A percentile compares a stretch with the other conserved stretches of the same genome.
Evolutionary conservation across 768 basidiomycete genomes (phyloP).

Genomic region (Calvatia gigantea): DNA sequence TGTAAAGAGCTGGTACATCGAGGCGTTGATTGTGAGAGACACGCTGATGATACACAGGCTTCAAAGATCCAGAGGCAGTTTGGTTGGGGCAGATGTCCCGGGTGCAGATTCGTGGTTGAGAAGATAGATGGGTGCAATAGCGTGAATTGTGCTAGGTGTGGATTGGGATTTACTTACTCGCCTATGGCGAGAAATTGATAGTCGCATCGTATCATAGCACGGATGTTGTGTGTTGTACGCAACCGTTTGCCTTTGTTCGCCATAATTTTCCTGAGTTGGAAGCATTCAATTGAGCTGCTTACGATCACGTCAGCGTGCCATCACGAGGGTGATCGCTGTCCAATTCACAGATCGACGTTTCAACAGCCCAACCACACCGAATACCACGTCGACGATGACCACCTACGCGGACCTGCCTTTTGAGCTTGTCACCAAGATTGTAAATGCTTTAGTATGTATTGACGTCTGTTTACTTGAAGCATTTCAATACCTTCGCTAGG

Average conservation of each 20-base stretch:
- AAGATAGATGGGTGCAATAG: conserved; percentile 2
- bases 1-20: background rate
- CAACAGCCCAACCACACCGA: too few species aligned
- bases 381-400: too few species aligned
- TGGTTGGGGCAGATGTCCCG: conserved; percentile 9
- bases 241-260: too few species aligned
- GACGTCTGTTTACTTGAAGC: background rate
- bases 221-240: too few species aligned
- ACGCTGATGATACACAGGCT: background rate
- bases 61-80: background rate
- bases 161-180: background rate
- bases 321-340: too few species aligned
- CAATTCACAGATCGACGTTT: too few species aligned
- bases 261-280: too few species aligned
- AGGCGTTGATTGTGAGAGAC: conserved; percentile 5
- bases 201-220: background rate
- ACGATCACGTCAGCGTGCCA: too few species aligned
- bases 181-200: background rate
- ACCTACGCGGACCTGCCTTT: background rate
- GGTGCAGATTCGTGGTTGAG: conserved; percentile 8
- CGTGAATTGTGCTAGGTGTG: conserved; percentile 1
- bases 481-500: too few species aligned
- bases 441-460: background rate
- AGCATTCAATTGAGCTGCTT: too few species aligned
- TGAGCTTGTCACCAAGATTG: background rate